These are phyloP conservation scores for Cryptococcus sp. DNA, from an alignment of 1,284 basidiomycete species.

Conservation along the genomic window DNA sequence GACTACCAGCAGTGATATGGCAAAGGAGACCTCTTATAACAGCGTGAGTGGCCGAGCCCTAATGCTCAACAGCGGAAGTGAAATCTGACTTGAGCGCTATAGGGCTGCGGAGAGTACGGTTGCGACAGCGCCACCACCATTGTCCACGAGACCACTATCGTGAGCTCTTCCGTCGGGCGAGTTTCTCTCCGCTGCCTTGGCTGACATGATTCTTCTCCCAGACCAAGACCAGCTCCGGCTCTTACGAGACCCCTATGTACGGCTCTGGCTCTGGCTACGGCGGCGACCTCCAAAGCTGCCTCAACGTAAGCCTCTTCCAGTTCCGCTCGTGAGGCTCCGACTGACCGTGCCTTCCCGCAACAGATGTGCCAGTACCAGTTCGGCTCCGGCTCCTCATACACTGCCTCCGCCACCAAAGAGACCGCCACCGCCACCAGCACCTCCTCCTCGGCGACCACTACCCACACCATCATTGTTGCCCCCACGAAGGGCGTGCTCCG, in stretches of 20 bases:
- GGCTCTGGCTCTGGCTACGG: conserved; percentile 17
- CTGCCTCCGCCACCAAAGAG: background rate
- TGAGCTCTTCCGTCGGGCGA: background rate
- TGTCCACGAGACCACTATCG: conserved; percentile 6
- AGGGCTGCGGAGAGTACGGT: background rate
- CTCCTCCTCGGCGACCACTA: conserved; percentile 4
- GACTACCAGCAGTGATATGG: too few relatives aligned
- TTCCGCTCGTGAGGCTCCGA: too few relatives aligned
- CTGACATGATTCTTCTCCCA: background rate
- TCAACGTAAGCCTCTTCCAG: conserved; percentile 13
- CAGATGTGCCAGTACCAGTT: conserved; percentile 28
- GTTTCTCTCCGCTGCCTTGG: background rate
- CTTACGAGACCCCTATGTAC: conserved; percentile 12
- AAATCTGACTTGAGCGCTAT: background rate
- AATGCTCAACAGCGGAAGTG: background rate
- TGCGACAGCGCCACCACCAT: conserved; percentile 5
- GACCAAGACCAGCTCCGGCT: background rate
- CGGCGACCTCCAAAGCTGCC: conserved; percentile 17
- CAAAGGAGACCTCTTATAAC: background rate
- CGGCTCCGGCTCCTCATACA: conserved; percentile 10
- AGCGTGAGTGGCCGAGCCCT: background rate
- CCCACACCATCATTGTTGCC: conserved; percentile 30
- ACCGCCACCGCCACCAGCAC: background rate
- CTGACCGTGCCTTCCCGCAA: background rate
- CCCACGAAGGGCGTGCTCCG: conserved; percentile 29